phyloP scores from a whole-genome alignment of 805 yeast genomes.

The Metschnikowia henanensis region DNA sequence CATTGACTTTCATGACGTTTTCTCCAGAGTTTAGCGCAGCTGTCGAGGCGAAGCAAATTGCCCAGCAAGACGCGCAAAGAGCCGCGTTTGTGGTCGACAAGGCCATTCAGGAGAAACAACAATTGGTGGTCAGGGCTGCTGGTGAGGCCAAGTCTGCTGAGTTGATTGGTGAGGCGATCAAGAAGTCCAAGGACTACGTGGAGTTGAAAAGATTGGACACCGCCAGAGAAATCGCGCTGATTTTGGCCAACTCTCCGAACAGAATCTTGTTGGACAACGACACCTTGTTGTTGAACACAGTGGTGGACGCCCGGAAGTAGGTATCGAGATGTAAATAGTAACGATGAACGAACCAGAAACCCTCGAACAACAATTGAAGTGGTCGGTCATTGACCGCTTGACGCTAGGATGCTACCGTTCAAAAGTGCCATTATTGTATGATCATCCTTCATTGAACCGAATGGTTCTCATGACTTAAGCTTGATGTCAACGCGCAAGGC shows the following conservation, averaged over 20 bases:
- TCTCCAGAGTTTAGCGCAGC: constrained; percentile 97
- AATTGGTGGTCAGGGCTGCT: constrained; percentile 92
- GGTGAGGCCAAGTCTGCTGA: constrained; percentile 99
- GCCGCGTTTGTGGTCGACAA: constrained; percentile 97
- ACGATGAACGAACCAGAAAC: constrained; percentile 16
- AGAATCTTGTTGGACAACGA: constrained; percentile 88
- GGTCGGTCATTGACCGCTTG: too few relatives aligned
- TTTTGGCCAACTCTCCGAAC: constrained; percentile 86
- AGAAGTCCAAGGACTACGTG: constrained; percentile 92
- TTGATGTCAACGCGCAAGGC: too few relatives aligned
- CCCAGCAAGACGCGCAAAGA: constrained; percentile 98
- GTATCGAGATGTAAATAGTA: constrained; percentile 15
- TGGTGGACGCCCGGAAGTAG: constrained; percentile 67
- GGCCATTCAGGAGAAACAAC: constrained; percentile 97
- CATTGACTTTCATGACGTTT: constrained; percentile 94
- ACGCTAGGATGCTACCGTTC: too few relatives aligned
- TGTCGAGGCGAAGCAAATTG: constrained; percentile 98
- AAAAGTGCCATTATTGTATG: too few relatives aligned
- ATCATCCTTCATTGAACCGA: too few relatives aligned
- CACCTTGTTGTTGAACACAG: constrained; percentile 86
- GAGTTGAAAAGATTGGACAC: constrained; percentile 97
- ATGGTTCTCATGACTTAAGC: too few relatives aligned
- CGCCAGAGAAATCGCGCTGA: constrained; percentile 91
- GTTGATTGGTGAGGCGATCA: constrained; percentile 98
- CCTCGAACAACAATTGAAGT: too few relatives aligned